Base-by-base conservation (phyloP, 306 rosid genomes). In the Biancaea sappan region DNA sequence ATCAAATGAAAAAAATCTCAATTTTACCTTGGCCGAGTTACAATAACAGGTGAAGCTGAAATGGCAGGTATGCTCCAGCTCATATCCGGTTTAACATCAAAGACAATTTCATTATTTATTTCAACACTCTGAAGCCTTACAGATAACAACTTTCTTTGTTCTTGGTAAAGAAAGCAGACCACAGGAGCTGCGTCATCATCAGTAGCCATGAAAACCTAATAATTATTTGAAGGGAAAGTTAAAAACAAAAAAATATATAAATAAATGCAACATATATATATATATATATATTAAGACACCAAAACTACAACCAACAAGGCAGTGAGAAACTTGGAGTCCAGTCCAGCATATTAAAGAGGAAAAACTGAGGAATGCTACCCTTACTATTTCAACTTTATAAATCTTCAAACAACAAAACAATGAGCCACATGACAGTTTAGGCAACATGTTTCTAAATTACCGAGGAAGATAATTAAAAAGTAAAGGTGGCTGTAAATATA, bases 11-110 rank as follows among this genome's bases (percentile, higher is more conserved):
- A 43, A 48, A 57, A 50, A 35, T 22, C 57, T 18, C 32, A 14
- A 43, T 47, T 79, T 71, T 82, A 94, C 98, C 97, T 85, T 5
- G 96, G 98, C 58, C 92, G 94, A 4, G 96, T 89, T 60, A 89
- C 97, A 48, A 71, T 85, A 74, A 94, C 98, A 74, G 97, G 91
- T 59, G 83, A 86, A 63, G 96, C 98, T 43, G 97, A 92, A 76
- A 94, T 67, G 8, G 97, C 94, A 72, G 91, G 84, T 81, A 91
- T 82, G 83, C 89, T 89, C 98, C 98, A 94, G 94, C 98, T 90
- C 96, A 88, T 85, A 79, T 91, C 96, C 81, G 96, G 92, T 80
- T 94, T 94, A 77, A 89, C 81, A 54, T 91, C 98, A 72, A 85
- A 91, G 48, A 89, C 84, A 72, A 83, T 80, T 85, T 94, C 98